phyloP scores from a whole-genome alignment of 768 basidiomycete species.

The Trametes cinnabarina region DNA sequence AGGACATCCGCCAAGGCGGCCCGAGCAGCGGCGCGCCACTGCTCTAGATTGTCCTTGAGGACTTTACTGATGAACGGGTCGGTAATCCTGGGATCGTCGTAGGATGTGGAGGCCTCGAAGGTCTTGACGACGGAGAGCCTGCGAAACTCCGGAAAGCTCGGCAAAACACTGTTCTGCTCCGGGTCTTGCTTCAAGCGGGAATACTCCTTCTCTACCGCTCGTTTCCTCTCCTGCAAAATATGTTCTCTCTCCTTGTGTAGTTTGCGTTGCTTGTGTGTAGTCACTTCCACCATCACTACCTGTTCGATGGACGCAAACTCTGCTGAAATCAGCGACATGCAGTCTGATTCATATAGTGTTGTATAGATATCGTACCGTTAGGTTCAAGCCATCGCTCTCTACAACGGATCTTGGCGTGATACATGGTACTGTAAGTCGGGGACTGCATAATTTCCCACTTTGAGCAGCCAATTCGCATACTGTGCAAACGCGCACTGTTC shows the following conservation, averaged over 20 bases:
- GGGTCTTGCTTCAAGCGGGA: constrained; percentile 39
- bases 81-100: constrained; percentile 19
- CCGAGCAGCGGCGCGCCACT: constrained; percentile 49
- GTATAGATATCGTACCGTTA: too few species aligned
- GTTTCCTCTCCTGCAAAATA: constrained; percentile 22
- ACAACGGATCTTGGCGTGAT: constrained; percentile 36
- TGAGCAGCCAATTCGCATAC: constrained; percentile 44
- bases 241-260: constrained; percentile 30
- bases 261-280: constrained; percentile 25
- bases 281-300: constrained; percentile 32
- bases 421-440: constrained; percentile 40
- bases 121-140: constrained; percentile 44
- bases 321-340: constrained; percentile 12
- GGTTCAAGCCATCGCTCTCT: constrained; percentile 37
- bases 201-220: constrained; percentile 39
- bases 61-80: constrained; percentile 37
- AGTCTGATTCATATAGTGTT: too few species aligned
- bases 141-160: constrained; percentile 48
- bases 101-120: constrained; percentile 29
- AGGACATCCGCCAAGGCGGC: constrained; percentile 43
- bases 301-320: constrained; percentile 30
- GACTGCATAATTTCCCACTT: constrained; percentile 40
- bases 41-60: constrained; percentile 42
- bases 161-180: constrained; percentile 32
- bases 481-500: constrained; percentile 35